A percentile compares a stretch with the other conserved stretches of the same genome.
These are phyloP conservation scores for Colletotrichum zoysiae DNA, from an alignment of 2,329 filamentous ascomycete genomes.

Conservation along the genomic window DNA sequence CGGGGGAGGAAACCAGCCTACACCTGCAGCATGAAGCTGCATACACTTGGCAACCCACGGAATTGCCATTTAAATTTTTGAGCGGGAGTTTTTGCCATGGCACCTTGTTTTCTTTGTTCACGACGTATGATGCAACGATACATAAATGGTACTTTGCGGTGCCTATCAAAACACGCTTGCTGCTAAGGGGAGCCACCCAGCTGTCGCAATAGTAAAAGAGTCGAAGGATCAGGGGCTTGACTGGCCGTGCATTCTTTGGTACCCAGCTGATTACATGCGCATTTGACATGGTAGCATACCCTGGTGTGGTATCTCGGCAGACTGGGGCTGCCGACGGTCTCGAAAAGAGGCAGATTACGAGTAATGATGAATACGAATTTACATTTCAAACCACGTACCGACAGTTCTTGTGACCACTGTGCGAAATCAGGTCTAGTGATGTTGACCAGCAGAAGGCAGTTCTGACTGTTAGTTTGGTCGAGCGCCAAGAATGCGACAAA, in stretches of 20 bases:
- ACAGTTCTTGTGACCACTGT: neutral
- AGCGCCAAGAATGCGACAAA: conserved; percentile 20
- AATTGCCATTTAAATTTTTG: neutral
- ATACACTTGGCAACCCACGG: neutral
- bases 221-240: neutral
- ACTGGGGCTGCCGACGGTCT: conserved; percentile 15
- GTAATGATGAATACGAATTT: conserved; percentile 25
- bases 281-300: neutral
- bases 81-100: conserved; percentile 36
- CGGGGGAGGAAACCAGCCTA: conserved; percentile 45
- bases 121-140: conserved; percentile 32
- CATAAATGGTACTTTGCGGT: conserved; percentile 13
- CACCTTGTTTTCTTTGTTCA: conserved; percentile 10
- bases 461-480: neutral
- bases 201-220: neutral
- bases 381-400: neutral
- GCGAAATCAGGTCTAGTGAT: neutral
- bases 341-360: conserved; percentile 12
- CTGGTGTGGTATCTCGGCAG: conserved; percentile 19
- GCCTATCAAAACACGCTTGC: conserved; percentile 15
- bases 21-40: conserved; percentile 31
- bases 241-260: conserved; percentile 2
- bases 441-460: neutral
- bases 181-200: neutral
- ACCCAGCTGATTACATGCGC: neutral